These are phyloP conservation scores for Tephrocybe sp. DNA, from an alignment of 768 basidiomycete species.

Conservation along the genomic window DNA sequence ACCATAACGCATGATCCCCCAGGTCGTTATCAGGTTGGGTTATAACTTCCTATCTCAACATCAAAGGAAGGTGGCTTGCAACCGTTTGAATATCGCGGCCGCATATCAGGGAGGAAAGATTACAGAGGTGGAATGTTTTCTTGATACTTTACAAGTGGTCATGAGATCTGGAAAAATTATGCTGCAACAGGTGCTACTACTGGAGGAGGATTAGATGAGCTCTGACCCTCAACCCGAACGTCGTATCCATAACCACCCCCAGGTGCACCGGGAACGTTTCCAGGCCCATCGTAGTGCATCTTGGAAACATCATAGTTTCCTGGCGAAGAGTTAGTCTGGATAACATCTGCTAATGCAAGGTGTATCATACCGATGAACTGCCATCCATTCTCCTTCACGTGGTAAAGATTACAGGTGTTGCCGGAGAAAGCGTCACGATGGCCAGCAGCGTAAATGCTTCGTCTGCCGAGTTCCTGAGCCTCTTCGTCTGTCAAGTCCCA, in stretches of 20 bases:
- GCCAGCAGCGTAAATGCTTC: conserved; percentile 95
- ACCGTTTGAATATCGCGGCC: too few species aligned
- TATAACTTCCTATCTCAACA: too few species aligned
- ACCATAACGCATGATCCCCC: neutral
- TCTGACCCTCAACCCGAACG: conserved; percentile 59
- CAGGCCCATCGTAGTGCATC: conserved; percentile 89
- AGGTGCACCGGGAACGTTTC: conserved; percentile 59
- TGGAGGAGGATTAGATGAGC: conserved; percentile 55
- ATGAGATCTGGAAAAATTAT: conserved; percentile 4
- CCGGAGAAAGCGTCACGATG: conserved; percentile 97
- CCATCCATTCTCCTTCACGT: conserved; percentile 95
- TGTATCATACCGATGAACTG: conserved; percentile 81
- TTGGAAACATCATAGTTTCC: conserved; percentile 92
- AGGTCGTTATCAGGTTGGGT: too few species aligned
- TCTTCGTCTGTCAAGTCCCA: conserved; percentile 94
- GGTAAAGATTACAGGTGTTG: conserved; percentile 94
- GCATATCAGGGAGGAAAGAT: neutral
- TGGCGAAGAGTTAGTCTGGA: conserved; percentile 30
- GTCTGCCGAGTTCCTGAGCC: conserved; percentile 89
- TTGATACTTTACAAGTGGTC: conserved; percentile 15
- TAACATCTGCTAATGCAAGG: neutral
- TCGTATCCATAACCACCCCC: conserved; percentile 82
- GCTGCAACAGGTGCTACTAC: conserved; percentile 25
- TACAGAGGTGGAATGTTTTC: neutral
- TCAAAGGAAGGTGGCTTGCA: too few species aligned